Percentiles rank a stretch among this genome's conserved stretches.
Evolutionary conservation across 2,329 filamentous ascomycete species (phyloP).

Genomic region (Penicillium sp.): DNA sequence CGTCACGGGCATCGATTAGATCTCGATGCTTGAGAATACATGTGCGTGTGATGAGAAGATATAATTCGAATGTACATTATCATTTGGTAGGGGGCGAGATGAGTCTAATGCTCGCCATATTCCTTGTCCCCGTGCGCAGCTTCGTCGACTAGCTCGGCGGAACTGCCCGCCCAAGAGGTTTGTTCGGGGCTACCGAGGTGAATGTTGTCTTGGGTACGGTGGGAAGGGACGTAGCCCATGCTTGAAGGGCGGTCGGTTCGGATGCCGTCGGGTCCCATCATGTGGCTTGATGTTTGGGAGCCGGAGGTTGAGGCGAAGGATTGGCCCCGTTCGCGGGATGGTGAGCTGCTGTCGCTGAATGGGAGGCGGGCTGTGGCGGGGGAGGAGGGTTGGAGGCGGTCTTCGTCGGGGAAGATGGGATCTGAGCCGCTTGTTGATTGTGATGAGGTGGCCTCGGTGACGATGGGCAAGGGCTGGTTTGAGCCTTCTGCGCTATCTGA

Average conservation of each 20-base stretch:
- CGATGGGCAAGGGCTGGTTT: slow-evolving; percentile 15
- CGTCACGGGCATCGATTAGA: slow-evolving; percentile 17
- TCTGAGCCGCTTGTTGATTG: slow-evolving; percentile 11
- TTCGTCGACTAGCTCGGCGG: slow-evolving; percentile 44
- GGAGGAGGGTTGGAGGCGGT: slow-evolving; percentile 26
- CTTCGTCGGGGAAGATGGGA: slow-evolving; percentile 12
- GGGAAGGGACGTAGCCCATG: slow-evolving; percentile 48
- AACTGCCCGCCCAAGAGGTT: slow-evolving; percentile 38
- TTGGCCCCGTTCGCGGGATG: slow-evolving; percentile 33
- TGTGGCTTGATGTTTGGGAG: slow-evolving; percentile 37
- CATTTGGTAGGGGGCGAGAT: neutral
- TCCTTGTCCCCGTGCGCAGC: slow-evolving; percentile 6
- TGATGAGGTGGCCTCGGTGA: slow-evolving; percentile 19
- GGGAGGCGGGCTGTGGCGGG: slow-evolving; percentile 39
- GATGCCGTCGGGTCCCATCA: slow-evolving; percentile 26
- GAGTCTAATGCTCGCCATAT: slow-evolving; percentile 14
- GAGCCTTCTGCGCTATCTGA: slow-evolving; percentile 21
- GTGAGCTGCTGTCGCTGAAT: slow-evolving; percentile 38
- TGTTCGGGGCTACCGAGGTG: slow-evolving; percentile 40
- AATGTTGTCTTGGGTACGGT: slow-evolving; percentile 48
- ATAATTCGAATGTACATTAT: neutral
- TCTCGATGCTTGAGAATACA: neutral
- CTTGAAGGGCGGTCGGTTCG: slow-evolving; percentile 43
- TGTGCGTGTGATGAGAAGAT: neutral
- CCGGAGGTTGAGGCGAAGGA: slow-evolving; percentile 38